Evolutionary conservation across 2,329 filamentous ascomycete species (phyloP), one percentile per base, ranked within the genome.

Genomic region (Cladosporium sp.): DNA sequence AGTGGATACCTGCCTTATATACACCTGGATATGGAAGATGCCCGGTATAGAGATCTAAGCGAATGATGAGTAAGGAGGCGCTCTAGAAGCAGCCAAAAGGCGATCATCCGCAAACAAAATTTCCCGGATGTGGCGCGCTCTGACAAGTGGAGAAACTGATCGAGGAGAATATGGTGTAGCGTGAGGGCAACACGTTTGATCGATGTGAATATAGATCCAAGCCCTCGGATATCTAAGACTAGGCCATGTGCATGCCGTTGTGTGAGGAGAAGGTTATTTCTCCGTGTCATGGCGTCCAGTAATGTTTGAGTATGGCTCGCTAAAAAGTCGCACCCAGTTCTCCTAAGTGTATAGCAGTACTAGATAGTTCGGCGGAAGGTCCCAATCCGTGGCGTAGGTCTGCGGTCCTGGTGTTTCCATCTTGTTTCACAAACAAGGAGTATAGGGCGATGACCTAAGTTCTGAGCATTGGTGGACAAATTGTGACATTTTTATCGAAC

Each of bases 1-100:
- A 32, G 36, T n/a, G n/a, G 2, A 12, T 13, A n/a, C 50, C 37
- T 22, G 7, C 20, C 34, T 42, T 53, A 53, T 53, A 53, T 53
- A 42, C 20, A 32, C 24, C 9, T 36, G 19, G 28, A 13, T 20
- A 20, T 28, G 36, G 25, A 15, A 34, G n/a, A 37, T 28, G 25
- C 20, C 22, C 24, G 15, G 36, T 13, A 17, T 28, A 17, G 24
- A 42, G 20, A 32, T 32, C 28, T 22, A 17, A 42, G 50, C n/a
- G 50, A 13, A 12, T 15, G 37, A 44, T 40, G 24, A 42, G 37
- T 53, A 34, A 42, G 22, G 36, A 34, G 13, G 28, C 22, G 36
- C 22, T 53, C 50, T 53, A 53, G 50, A 40, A 24, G 37, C 17
- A 22, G 48, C 50, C 20, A 44, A 24, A 40, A 32, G n/a, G 50